Base-by-base conservation (phyloP, 73 alveolate species). In the Tetrahymena borealis region DNA sequence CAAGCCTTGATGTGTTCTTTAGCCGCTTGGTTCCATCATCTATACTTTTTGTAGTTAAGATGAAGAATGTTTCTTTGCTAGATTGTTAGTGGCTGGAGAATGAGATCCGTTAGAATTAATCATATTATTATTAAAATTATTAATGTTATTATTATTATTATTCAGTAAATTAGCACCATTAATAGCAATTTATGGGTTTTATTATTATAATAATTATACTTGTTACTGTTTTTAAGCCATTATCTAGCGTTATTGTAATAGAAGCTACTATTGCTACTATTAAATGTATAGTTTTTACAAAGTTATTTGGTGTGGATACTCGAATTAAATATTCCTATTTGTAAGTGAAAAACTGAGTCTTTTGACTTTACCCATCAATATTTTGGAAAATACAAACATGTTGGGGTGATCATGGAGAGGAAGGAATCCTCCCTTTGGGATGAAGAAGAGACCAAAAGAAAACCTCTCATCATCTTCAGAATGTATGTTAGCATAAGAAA, bases 351-450 rank as follows among this genome's bases (percentile, higher is more conserved):
- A 60, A 6, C 85, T 60, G n/a, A 60, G 85, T 60, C 85, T 60
- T 28, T 94, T 90, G 15, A 94, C 93, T 39, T 91, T 90, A 18
- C 96, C 96, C 40, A 94, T 91, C 33, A 94, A 90, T 37, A 94
- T 39, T 94, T 91, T 94, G 39, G 91, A 94, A 79, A 94, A 94
- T n/a, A 94, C 96, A 85, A 93, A 94, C 96, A 94, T 94, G 94
- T 94, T 94, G 20, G 96, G 96, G 90, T 94, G 96, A 60, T 94
- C 96, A 33, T 94, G 96, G 79, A 94, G 94, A 60, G 96, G 96
- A 91, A 94, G 91, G 35, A 31, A 60, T 13, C 93, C 85, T 13
- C 96, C 96, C 60, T 94, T 94, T 37, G 91, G 91, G 18, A 94
- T 94, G 78, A 94, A 94, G 90, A 94, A 94, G 20, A 94, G 93